A percentile compares a stretch with the other conserved stretches of the same genome.
These are phyloP conservation scores for Psophocarpus tetragonolobus DNA, from an alignment of 306 rosid species.

Conservation along the genomic window DNA sequence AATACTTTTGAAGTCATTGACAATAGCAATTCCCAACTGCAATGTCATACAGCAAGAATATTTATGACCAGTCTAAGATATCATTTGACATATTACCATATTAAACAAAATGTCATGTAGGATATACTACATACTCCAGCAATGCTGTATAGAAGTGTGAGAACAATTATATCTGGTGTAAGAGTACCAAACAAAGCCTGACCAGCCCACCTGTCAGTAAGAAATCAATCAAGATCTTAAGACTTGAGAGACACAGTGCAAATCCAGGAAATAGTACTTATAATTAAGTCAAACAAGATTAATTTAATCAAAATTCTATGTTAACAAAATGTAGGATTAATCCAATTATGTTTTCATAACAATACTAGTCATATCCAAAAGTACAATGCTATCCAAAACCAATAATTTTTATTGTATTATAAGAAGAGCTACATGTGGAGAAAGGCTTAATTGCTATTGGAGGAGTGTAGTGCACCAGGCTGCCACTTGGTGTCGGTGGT, in stretches of 20 bases:
- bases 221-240: slow-evolving; percentile 24
- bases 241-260: not conserved
- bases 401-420: not conserved
- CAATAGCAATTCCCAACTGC: slow-evolving; percentile 96
- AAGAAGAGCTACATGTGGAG: not conserved
- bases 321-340: not conserved
- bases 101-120: slow-evolving; percentile 21
- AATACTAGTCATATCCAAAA: not conserved
- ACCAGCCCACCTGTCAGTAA: slow-evolving; percentile 93
- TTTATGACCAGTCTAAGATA: not conserved
- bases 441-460: no score
- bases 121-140: slow-evolving; percentile 79
- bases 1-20: slow-evolving; percentile 94
- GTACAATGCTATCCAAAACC: not conserved
- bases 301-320: not conserved
- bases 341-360: not conserved
- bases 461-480: no score
- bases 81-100: slow-evolving; percentile 6
- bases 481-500: no score
- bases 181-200: slow-evolving; percentile 99
- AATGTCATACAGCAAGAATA: slow-evolving; percentile 21
- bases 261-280: not conserved
- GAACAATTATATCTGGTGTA: slow-evolving; percentile 80
- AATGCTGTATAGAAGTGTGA: slow-evolving; percentile 88
- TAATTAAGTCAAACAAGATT: slow-evolving; percentile 7